Conservation (phyloP, 73 alveolate genomes). For the Halteria grandinella region DNA sequence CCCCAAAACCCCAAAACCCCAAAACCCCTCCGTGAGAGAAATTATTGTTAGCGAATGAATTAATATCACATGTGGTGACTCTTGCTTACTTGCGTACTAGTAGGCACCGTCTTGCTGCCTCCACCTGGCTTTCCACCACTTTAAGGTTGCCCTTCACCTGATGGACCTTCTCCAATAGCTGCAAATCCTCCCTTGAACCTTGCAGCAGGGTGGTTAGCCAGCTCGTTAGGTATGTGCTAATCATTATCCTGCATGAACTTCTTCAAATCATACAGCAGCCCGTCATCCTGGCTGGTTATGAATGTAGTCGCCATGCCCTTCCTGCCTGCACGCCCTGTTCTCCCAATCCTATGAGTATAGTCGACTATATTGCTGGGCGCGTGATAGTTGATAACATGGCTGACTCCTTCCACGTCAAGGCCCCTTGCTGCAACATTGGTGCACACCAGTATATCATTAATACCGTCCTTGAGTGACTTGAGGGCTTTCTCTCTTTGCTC, state of each 20-base stretch:
- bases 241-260: conserved; percentile 61
- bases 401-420: conserved; percentile 86
- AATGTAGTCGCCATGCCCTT: conserved; percentile 94
- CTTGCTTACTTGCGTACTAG: too few relatives aligned
- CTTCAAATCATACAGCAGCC: conserved; percentile 68
- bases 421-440: conserved; percentile 84
- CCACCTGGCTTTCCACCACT: too few relatives aligned
- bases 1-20: too few relatives aligned
- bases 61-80: too few relatives aligned
- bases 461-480: conserved; percentile 28
- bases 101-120: too few relatives aligned
- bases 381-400: conserved; percentile 92
- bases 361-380: conserved; percentile 90
- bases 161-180: too few relatives aligned
- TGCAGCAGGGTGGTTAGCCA: conserved; percentile 13
- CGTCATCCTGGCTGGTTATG: conserved; percentile 78
- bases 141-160: too few relatives aligned
- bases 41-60: too few relatives aligned
- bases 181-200: too few relatives aligned
- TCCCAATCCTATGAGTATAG: conserved; percentile 94
- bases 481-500: conserved; percentile 80
- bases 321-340: conserved; percentile 96
- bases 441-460: conserved; percentile 25
- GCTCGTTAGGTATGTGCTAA: conserved; percentile 59
- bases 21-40: too few relatives aligned